These are phyloP conservation scores for Grosmannia clavigera DNA, from an alignment of 2,329 filamentous ascomycete species.

Conservation along the genomic window DNA sequence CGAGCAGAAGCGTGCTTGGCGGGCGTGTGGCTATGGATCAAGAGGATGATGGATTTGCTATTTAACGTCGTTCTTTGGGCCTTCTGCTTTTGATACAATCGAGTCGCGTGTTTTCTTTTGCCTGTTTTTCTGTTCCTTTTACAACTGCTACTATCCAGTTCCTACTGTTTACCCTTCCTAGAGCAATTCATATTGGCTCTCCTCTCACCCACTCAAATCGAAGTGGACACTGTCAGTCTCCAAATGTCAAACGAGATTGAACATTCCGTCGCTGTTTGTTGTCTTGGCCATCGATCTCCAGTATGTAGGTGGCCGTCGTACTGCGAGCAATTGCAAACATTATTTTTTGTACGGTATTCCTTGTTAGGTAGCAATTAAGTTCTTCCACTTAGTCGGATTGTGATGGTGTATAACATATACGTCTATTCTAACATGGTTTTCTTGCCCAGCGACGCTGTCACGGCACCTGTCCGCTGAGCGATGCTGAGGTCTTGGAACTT, in stretches of 20 bases:
- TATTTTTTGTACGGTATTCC: not conserved
- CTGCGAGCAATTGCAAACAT: not conserved
- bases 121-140: not conserved
- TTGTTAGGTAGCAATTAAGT: not conserved
- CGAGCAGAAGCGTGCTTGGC: not conserved
- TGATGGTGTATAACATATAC: not conserved
- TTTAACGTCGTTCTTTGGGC: not conserved
- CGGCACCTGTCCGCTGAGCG: conserved; percentile 62
- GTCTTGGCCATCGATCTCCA: not conserved
- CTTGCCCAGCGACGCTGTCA: conserved; percentile 66
- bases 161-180: not conserved
- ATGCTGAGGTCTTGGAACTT: conserved; percentile 34
- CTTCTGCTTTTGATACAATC: not conserved
- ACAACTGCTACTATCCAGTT: not conserved
- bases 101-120: not conserved
- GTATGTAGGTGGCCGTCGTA: not conserved
- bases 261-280: not conserved
- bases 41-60: not conserved
- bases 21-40: not conserved
- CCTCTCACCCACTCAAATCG: not conserved
- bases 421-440: conserved; percentile 68
- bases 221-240: no score
- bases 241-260: no score
- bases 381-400: not conserved
- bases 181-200: not conserved